A percentile compares a stretch with the other conserved stretches of the same genome.
phyloP scores from a whole-genome alignment of 2,329 filamentous ascomycete genomes.

The Colletotrichum simmondsii region DNA sequence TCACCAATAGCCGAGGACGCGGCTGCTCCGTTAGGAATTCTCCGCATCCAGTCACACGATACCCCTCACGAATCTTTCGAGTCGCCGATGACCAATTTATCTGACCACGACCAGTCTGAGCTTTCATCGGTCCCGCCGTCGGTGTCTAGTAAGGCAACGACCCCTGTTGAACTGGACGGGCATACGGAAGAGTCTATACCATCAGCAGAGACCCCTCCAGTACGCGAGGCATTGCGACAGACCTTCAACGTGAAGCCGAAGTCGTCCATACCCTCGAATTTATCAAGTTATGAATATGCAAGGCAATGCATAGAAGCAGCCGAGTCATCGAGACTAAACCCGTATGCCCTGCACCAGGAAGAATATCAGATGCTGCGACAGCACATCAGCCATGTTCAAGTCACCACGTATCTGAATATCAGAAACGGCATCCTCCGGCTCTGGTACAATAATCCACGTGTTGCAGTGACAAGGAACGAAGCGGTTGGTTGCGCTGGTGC shows the following conservation, averaged over 20 bases:
- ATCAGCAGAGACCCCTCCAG: constrained; percentile 28
- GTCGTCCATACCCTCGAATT: constrained; percentile 83
- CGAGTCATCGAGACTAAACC: constrained; percentile 88
- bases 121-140: constrained; percentile 64
- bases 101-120: constrained; percentile 67
- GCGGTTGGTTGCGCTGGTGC: constrained; percentile 90
- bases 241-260: constrained; percentile 75
- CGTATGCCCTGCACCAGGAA: constrained; percentile 85
- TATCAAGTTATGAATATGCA: constrained; percentile 84
- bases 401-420: constrained; percentile 96
- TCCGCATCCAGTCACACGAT: constrained; percentile 17
- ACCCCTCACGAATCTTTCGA: constrained; percentile 54
- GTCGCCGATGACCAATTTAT: constrained; percentile 64
- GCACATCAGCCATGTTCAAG: constrained; percentile 87
- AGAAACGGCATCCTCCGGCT: constrained; percentile 92
- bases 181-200: constrained; percentile 37
- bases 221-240: constrained; percentile 44
- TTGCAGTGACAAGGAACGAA: constrained; percentile 83
- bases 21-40: background rate
- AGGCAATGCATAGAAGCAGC: constrained; percentile 90
- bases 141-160: constrained; percentile 72
- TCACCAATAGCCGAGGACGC: constrained; percentile 14
- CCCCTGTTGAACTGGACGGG: constrained; percentile 59
- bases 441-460: constrained; percentile 88
- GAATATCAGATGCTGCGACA: constrained; percentile 85